phyloP scores from a whole-genome alignment of 2,329 filamentous ascomycete genomes.

The Fusarium floridanum region DNA sequence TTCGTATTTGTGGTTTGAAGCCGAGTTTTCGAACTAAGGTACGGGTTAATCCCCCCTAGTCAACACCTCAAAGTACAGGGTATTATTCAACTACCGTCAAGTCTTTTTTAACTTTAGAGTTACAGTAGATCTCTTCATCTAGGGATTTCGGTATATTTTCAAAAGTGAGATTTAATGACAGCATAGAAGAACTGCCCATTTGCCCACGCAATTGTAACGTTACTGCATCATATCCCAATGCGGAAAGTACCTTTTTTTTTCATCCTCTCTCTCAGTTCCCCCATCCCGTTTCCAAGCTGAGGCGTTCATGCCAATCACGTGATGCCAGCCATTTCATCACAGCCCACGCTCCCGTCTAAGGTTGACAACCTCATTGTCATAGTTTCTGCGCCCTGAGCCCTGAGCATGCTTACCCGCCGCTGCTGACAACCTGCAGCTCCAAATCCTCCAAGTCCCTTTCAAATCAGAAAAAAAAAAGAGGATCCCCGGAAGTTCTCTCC shows the following conservation, averaged over 20 bases:
- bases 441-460: background rate
- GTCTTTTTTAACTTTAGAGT: background rate
- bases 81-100: background rate
- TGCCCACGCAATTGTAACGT: background rate
- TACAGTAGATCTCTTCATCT: background rate
- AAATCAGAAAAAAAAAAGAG: background rate
- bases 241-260: background rate
- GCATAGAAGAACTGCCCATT: background rate
- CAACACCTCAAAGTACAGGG: background rate
- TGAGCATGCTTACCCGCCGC: constrained; percentile 16
- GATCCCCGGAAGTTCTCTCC: background rate
- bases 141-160: background rate
- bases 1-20: background rate
- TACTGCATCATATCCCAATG: background rate
- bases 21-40: background rate
- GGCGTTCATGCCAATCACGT: background rate
- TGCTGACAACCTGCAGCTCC: constrained; percentile 1
- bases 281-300: background rate
- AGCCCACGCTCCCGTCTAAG: background rate
- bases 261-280: background rate
- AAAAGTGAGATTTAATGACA: background rate
- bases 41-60: background rate
- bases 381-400: background rate
- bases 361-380: background rate
- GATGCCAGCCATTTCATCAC: background rate